phyloP scores from a whole-genome alignment of 768 basidiomycete genomes.

The Amanita subjunquillea region DNA sequence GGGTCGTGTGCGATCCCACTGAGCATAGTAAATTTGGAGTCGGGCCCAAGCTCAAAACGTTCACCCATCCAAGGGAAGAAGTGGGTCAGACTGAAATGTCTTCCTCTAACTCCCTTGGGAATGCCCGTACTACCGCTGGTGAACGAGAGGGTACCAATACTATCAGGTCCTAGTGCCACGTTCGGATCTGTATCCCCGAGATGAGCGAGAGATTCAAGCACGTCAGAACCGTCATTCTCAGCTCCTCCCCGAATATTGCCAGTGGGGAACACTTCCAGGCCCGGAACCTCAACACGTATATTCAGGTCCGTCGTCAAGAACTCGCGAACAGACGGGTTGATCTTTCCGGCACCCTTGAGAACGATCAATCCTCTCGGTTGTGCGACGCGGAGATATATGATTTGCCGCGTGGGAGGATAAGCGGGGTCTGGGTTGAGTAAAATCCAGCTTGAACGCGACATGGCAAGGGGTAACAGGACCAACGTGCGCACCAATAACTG shows the following conservation, averaged over 20 bases:
- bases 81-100: constrained; percentile 94
- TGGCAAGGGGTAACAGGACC: background rate
- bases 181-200: constrained; percentile 68
- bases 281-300: constrained; percentile 87
- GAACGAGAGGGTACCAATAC: constrained; percentile 88
- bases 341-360: constrained; percentile 80
- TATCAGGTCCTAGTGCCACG: constrained; percentile 88
- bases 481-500: constrained; percentile 73
- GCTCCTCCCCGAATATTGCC: constrained; percentile 62
- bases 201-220: constrained; percentile 42
- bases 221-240: constrained; percentile 34
- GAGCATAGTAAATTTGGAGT: constrained; percentile 93
- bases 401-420: constrained; percentile 89
- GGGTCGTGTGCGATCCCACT: constrained; percentile 99
- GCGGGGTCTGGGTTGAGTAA: constrained; percentile 64
- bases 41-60: constrained; percentile 61
- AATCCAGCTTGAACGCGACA: constrained; percentile 3
- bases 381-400: constrained; percentile 86
- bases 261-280: constrained; percentile 60
- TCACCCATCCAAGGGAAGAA: constrained; percentile 99
- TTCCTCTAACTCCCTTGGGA: constrained; percentile 93
- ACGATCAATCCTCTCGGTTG: constrained; percentile 86
- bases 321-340: constrained; percentile 72
- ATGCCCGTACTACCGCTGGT: constrained; percentile 97
- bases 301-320: constrained; percentile 71